These are phyloP conservation scores for Lasiodiplodia citricola DNA, from an alignment of 2,329 filamentous ascomycete species.

Conservation along the genomic window DNA sequence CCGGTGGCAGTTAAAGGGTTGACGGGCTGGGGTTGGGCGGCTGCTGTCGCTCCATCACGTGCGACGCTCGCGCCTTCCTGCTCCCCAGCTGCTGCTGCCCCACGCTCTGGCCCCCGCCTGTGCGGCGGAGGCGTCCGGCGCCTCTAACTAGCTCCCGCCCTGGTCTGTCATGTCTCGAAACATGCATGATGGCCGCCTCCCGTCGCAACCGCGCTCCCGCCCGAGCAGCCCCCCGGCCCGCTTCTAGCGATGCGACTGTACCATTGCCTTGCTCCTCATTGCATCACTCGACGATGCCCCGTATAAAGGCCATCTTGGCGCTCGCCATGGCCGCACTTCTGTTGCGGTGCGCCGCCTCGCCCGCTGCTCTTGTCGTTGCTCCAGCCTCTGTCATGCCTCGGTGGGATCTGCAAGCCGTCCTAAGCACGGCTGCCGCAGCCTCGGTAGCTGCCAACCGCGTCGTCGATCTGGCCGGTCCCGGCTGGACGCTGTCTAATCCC, in stretches of 20 bases:
- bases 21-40: not conserved
- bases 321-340: not conserved
- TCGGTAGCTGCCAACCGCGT: constrained; percentile 24
- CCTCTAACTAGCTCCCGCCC: not conserved
- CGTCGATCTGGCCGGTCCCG: constrained; percentile 35
- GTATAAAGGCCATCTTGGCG: constrained; percentile 15
- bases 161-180: not conserved
- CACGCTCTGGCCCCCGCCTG: not conserved
- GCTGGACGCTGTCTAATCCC: constrained; percentile 54
- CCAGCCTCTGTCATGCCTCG: constrained; percentile 8
- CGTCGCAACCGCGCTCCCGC: constrained; percentile 7
- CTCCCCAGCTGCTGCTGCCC: not conserved
- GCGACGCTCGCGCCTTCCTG: constrained; percentile 9
- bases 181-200: not conserved
- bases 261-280: not conserved
- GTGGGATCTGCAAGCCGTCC: constrained; percentile 9
- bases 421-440: not conserved
- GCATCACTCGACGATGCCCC: not conserved
- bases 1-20: not conserved
- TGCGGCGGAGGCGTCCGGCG: constrained; percentile 1
- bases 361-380: constrained; percentile 11
- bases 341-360: not conserved
- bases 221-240: not conserved
- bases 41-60: constrained; percentile 8
- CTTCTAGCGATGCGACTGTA: constrained; percentile 11